Evolutionary conservation across 495 filamentous ascomycete species (phyloP), one percentile per base, ranked within the genome.

Genomic region (Cercophora sp.): DNA sequence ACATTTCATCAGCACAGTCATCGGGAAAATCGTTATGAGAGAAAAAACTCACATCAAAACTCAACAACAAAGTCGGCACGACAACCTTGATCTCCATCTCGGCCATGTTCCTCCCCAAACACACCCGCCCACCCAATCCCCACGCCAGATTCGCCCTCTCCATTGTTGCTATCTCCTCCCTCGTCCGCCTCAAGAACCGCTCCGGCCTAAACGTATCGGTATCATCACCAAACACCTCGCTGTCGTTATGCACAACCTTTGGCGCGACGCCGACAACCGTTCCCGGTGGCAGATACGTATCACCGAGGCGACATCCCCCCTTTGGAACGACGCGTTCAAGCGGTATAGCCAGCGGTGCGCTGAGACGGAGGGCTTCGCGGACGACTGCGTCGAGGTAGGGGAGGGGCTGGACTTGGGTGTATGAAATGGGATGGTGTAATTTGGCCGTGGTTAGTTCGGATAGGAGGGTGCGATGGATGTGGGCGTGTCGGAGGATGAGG

Each of bases 21-120:
- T n/a, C n/a, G n/a, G n/a, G n/a, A 23, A 25, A 37, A 25, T 9
- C 8, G 32, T 24, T 25, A 24, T 8, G 22, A 25, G 45, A 52
- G 73, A 10, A 9, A 18, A 19, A 35, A 55, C 64, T 54, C 16
- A 64, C 61, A 29, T 61, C 55, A 27, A 59, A 60, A 29, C 55
- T 57, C 56, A 59, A 57, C 8, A 85, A 65, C 39, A 86, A 68
- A 27, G 76, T 79, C 32, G 84, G 81, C 27, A 86, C 72, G 10
- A 86, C 56, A 63, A 86, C 85, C 54, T 83, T 81, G 40, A 86
- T 78, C 63, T 86, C 82, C 58, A 86, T 46, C 52, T 79, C 64
- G 31, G 75, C 76, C 44, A 87, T 77, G 56, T 86, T 81, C 59
- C 78, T 80, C 11, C 84, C 84, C 57, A 87, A 78, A 61, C 84